phyloP scores from a whole-genome alignment of 2,329 filamentous ascomycete genomes.

The Ophiostoma ulmi region DNA sequence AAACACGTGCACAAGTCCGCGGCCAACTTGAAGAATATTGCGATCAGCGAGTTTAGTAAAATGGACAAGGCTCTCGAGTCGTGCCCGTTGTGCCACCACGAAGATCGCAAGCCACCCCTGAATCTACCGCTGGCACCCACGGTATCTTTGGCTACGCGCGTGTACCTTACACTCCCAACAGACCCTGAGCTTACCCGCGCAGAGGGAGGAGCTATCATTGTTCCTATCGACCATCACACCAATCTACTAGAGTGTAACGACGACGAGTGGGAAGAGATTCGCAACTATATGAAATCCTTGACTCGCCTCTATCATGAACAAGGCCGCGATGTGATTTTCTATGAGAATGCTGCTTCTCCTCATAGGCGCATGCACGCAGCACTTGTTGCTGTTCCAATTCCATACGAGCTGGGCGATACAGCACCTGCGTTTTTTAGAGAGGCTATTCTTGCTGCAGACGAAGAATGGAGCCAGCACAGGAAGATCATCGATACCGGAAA shows the following conservation, averaged over 20 bases:
- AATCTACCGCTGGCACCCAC: slow-evolving; percentile 74
- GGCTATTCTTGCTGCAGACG: slow-evolving; percentile 79
- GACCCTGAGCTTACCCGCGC: slow-evolving; percentile 72
- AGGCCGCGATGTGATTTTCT: slow-evolving; percentile 89
- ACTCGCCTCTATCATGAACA: slow-evolving; percentile 93
- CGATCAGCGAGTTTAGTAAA: slow-evolving; percentile 84
- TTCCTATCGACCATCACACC: slow-evolving; percentile 76
- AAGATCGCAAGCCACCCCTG: slow-evolving; percentile 63
- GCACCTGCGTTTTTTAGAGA: slow-evolving; percentile 94
- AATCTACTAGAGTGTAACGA: slow-evolving; percentile 98
- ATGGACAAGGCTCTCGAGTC: slow-evolving; percentile 79
- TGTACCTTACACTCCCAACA: slow-evolving; percentile 82
- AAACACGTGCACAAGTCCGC: slow-evolving; percentile 83
- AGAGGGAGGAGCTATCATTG: slow-evolving; percentile 78
- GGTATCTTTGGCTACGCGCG: slow-evolving; percentile 77
- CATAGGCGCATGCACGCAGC: slow-evolving; percentile 76
- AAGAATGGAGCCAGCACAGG: slow-evolving; percentile 93
- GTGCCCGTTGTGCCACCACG: slow-evolving; percentile 88
- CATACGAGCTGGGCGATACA: slow-evolving; percentile 83
- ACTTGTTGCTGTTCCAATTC: slow-evolving; percentile 79
- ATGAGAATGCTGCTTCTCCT: slow-evolving; percentile 88
- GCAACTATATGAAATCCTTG: slow-evolving; percentile 97
- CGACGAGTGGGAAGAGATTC: slow-evolving; percentile 98
- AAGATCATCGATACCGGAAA: slow-evolving; percentile 87
- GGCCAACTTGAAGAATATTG: slow-evolving; percentile 77